Evolutionary conservation across 345 rosid species (phyloP), one percentile per base, ranked within the genome.

Genomic region (Arabidopsis thaliana): DNA sequence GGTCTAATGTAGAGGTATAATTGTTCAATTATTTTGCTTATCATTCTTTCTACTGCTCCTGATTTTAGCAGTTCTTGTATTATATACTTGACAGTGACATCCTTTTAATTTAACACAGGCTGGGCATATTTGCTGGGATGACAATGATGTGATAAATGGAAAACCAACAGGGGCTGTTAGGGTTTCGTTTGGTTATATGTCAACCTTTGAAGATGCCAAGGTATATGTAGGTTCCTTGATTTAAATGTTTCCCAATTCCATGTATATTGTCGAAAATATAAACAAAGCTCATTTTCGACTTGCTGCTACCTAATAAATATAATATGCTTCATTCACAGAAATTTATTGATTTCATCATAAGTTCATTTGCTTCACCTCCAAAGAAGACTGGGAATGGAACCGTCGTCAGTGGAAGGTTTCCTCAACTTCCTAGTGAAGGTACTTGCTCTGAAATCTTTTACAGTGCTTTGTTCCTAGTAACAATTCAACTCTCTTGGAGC

Each of bases 41-140:
- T 44, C 22, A 37, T 55, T 65, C 45, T 69, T 32, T 65, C 73
- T 30, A 2, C 65, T 16, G 40, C 53, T 20, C 53, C 46, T 51
- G 34, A 14, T 59, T 78, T 24, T 1, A 20, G 11, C 66, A 61
- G 59, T 34, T 67, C 37, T 56, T 57, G 52, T 28, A 34, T 48
- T 14, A 58, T 9, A 58, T 20, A 58, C 44, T 59, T 61, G 48
- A 44, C 50, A 48, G 25, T 72, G 69, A 34, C 40, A 52, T 72
- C 51, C 33, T 74, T 44, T 51, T 16, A 61, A 48, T 61, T 48
- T 50, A 50, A 52, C 66, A 51, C 87, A 95, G 99, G 96, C 88
- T 62, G 99, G 99, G 65, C 99, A 92, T 85, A 71, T 86, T 64
- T 95, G 99, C 81, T 90, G 97, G 99, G 99, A 95, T 85, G 99